Evolutionary conservation across 345 rosid species (phyloP), one percentile per base, ranked within the genome.

Genomic region (Cardamine chenopodiifolia): DNA sequence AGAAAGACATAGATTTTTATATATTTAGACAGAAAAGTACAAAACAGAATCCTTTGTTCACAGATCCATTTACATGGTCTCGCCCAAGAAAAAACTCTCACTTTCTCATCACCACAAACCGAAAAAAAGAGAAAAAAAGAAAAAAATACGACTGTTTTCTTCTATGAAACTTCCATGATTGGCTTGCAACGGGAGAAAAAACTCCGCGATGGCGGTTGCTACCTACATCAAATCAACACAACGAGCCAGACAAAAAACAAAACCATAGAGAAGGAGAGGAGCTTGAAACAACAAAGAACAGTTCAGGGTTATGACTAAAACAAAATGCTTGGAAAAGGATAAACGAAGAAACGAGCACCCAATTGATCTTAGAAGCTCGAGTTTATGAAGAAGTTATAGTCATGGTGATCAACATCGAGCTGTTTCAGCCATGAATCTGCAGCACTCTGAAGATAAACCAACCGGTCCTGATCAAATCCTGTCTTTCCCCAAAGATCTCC

Each of bases 371-470:
- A 71, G 45, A 77, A 49, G 28, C 10, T 50, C 3, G 77, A 74
- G 82, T 76, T 80, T 56, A 48, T 20, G 76, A 90, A 90, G 72
- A 79, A 88, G 83, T 68, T 80, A 60, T 61, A 84, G 83, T 92
- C 97, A 57, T 87, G 96, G 80, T 92, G 97, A 64, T 83, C 73
- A 64, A 86, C 82, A 32, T 80, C 74, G 2, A 92, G 86, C 81
- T 92, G 96, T 81, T 92, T 91, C 83, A 89, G 66, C 97, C 97
- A 91, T 18, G 97, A 92, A 71, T 83, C 89, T 0, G 93, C 96
- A 18, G 90, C 88, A 2, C 82, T 73, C 0, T 74, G 74, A 19
- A 89, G 96, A 55, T 75, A 75, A 35, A 19, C 13, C 58, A 88
- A 32, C 72, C 82, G 82, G 28, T 84, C 83, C 26, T 80, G 73